These are phyloP conservation scores for Mucor indicus DNA, from an alignment of 371 early-diverging fungal species.

Conservation along the genomic window DNA sequence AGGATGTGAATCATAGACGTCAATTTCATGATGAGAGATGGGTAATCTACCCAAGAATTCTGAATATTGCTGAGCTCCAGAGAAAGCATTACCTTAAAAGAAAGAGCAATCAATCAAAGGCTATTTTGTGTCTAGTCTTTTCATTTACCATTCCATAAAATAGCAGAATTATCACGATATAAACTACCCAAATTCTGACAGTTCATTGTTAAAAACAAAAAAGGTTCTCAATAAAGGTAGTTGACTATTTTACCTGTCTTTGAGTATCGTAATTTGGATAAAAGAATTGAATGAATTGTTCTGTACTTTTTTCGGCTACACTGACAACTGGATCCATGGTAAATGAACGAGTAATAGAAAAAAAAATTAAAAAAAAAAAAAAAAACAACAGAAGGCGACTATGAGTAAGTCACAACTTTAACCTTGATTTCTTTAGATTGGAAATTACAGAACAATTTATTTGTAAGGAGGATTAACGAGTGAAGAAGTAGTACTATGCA, in stretches of 20 bases:
- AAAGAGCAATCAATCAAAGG: background rate
- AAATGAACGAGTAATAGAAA: no score
- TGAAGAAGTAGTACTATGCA: no score
- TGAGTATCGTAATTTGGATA: conserved; percentile 65
- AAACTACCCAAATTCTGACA: conserved; percentile 47
- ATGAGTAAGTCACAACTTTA: no score
- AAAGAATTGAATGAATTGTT: conserved; percentile 63
- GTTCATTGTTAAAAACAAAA: background rate
- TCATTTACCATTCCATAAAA: conserved; percentile 71
- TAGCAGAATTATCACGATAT: conserved; percentile 66
- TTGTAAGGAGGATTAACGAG: no score
- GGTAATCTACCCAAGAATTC: conserved; percentile 62
- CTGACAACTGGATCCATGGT: conserved; percentile 31
- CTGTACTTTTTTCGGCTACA: conserved; percentile 44
- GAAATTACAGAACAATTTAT: no score
- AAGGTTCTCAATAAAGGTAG: background rate
- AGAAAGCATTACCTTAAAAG: conserved; percentile 49
- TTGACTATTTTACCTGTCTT: conserved; percentile 44
- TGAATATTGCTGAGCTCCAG: conserved; percentile 54
- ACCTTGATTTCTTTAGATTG: no score
- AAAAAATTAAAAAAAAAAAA: no score
- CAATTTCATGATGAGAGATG: conserved; percentile 57
- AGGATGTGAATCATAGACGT: conserved; percentile 68
- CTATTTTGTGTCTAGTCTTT: background rate
- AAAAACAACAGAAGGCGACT: no score